A percentile compares a stretch with the other conserved stretches of the same genome.
phyloP scores from a whole-genome alignment of 257 asterid genomes.

The Solanum neorickii region DNA sequence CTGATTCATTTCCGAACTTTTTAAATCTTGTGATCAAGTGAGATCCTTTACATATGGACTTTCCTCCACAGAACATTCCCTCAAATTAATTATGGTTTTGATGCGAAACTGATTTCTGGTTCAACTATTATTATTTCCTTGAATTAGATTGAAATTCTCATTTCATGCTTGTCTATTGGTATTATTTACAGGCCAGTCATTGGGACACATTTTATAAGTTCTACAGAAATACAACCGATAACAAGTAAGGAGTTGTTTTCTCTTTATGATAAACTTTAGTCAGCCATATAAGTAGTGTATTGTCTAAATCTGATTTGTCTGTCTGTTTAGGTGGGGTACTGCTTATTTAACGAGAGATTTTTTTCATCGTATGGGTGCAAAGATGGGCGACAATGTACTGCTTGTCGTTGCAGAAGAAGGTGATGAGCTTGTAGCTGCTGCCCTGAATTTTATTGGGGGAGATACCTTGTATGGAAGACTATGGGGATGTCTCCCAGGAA shows the following conservation, averaged over 20 bases:
- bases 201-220: slow-evolving; percentile 92
- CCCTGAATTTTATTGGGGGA: slow-evolving; percentile 90
- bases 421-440: slow-evolving; percentile 76
- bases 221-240: slow-evolving; percentile 89
- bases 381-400: slow-evolving; percentile 74
- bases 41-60: not conserved
- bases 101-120: not conserved
- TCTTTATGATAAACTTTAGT: not conserved
- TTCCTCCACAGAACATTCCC: not conserved
- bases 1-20: not conserved
- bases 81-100: too few relatives aligned
- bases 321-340: slow-evolving; percentile 73
- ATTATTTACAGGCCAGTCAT: slow-evolving; percentile 62
- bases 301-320: not conserved
- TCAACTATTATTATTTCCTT: not conserved
- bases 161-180: not conserved
- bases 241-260: slow-evolving; percentile 38
- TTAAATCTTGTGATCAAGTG: not conserved
- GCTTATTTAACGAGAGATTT: slow-evolving; percentile 92
- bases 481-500: slow-evolving; percentile 95
- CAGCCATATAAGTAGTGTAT: not conserved
- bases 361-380: slow-evolving; percentile 88
- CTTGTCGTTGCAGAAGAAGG: slow-evolving; percentile 85
- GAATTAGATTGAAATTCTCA: not conserved
- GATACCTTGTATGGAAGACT: slow-evolving; percentile 81